phyloP scores from a whole-genome alignment of 2,329 filamentous ascomycete genomes.

The Colletotrichum musae region DNA sequence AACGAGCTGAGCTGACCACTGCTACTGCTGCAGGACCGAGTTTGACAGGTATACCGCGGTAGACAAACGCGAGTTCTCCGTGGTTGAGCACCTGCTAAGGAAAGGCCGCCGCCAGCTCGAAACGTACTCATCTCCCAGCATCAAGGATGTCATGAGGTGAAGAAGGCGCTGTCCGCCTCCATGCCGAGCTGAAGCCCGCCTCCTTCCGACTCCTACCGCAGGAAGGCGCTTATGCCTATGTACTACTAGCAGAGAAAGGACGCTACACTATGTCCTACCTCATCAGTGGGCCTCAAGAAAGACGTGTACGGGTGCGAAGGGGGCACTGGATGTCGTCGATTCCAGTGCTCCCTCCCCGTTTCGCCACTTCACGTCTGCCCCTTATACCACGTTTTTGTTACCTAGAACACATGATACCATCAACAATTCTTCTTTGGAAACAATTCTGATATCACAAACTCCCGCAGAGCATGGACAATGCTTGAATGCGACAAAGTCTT shows the following conservation, averaged over 20 bases:
- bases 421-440: conserved; percentile 48
- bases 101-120: conserved; percentile 88
- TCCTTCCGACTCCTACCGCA: background rate
- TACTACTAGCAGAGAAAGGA: conserved; percentile 10
- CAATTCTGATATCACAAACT: conserved; percentile 35
- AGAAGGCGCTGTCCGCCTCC: background rate
- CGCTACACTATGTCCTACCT: background rate
- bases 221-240: background rate
- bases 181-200: background rate
- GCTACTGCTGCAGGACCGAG: conserved; percentile 69
- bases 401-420: conserved; percentile 41
- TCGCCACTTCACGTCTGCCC: conserved; percentile 31
- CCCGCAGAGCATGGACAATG: conserved; percentile 57
- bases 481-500: conserved; percentile 59
- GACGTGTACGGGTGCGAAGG: background rate
- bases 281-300: background rate
- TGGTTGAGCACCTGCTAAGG: conserved; percentile 87
- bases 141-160: conserved; percentile 77
- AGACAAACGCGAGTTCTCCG: conserved; percentile 87
- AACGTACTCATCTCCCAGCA: conserved; percentile 82
- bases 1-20: conserved; percentile 11
- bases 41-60: conserved; percentile 80
- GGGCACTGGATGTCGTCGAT: too few species aligned
- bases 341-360: conserved; percentile 3
- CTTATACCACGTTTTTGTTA: conserved; percentile 35